phyloP scores from a whole-genome alignment of 371 early-diverging fungal genomes.

The Rhizomucor miehei region DNA sequence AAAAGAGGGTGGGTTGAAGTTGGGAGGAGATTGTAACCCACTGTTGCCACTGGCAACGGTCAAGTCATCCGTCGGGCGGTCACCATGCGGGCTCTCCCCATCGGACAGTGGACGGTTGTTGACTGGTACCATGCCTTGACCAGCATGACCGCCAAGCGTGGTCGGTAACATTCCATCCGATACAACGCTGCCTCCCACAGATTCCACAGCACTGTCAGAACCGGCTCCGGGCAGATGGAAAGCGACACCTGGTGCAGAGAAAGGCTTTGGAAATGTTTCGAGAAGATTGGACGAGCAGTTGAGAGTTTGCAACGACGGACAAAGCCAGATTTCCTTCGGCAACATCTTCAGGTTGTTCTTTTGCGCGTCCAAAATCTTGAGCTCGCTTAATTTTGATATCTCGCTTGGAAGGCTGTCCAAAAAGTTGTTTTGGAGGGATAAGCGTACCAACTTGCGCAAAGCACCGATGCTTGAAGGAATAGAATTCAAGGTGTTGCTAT shows the following conservation, averaged over 20 bases:
- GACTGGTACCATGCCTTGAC: slow-evolving; percentile 24
- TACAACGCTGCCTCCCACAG: slow-evolving; percentile 13
- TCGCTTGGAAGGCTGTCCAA: slow-evolving; percentile 37
- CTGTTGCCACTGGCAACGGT: not conserved
- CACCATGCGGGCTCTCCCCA: not conserved
- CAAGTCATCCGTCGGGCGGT: not conserved
- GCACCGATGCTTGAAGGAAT: slow-evolving; percentile 70
- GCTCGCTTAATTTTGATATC: slow-evolving; percentile 29
- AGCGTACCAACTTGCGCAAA: slow-evolving; percentile 49
- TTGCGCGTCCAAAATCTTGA: slow-evolving; percentile 33
- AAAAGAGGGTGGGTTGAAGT: slow-evolving; percentile 51
- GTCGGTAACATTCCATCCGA: slow-evolving; percentile 13
- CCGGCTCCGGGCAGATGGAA: slow-evolving; percentile 23
- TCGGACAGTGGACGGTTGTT: not conserved
- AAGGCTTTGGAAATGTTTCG: slow-evolving; percentile 34
- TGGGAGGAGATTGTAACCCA: slow-evolving; percentile 28
- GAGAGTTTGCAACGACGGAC: slow-evolving; percentile 62
- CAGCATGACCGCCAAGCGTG: slow-evolving; percentile 23
- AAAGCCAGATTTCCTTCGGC: slow-evolving; percentile 84
- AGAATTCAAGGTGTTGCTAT: slow-evolving; percentile 73
- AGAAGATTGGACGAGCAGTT: slow-evolving; percentile 73
- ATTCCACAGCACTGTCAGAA: slow-evolving; percentile 23
- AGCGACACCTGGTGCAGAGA: slow-evolving; percentile 26
- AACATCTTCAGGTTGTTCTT: slow-evolving; percentile 68
- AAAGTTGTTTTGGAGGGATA: slow-evolving; percentile 65